Base-by-base conservation (phyloP, 495 filamentous ascomycete species). In the Lasiosphaeriaceae sp. region DNA sequence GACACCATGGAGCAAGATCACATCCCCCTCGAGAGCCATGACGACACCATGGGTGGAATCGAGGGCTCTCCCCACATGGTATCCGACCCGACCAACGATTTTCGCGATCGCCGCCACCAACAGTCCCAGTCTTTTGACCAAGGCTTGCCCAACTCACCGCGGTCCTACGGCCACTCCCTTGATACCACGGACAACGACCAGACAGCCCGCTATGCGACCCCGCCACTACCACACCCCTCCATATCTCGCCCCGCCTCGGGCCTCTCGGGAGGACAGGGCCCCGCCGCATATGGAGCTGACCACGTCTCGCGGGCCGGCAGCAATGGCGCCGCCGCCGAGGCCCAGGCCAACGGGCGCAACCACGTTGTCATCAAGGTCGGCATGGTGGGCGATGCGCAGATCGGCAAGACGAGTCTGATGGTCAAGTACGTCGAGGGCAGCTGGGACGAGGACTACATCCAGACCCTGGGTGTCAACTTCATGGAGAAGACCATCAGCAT, bases 401-500 rank as follows among this genome's bases (percentile, higher is more conserved):
- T 98, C 63, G 94, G 94, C 57, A 98, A 98, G 80, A 98, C 94
- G 3, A 96, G 92, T 62, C 70, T 98, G 68, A 98, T 98, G 94
- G 94, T 98, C 50, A 98, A 98, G 74, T 98, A 98, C 64, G 94
- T 98, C 37, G 94, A 98, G 74, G 94, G 94, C 22, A 96, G 90
- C 71, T 98, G 95, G 90, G 94, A 98, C 72, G 94, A 98, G 74
- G 94, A 98, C 73, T 98, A 98, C 73, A 98, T 98, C 65, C 94
- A 98, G 75, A 98, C 94, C 23, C 75, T 98, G 48, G 94, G 93
- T 56, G 94, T 98, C 73, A 98, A 98, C 69, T 98, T 98, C 77
- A 98, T 98, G 94, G 94, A 98, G 72, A 98, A 98, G 77, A 98
- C 94, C 11, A 97, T 98, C 68, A 93, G 89, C 54, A 98, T 98